Percentiles rank a stretch among this genome's conserved stretches.
These are phyloP conservation scores for Kalmanozyma brasiliensis DNA, from an alignment of 1,284 basidiomycete species.

Conservation along the genomic window DNA sequence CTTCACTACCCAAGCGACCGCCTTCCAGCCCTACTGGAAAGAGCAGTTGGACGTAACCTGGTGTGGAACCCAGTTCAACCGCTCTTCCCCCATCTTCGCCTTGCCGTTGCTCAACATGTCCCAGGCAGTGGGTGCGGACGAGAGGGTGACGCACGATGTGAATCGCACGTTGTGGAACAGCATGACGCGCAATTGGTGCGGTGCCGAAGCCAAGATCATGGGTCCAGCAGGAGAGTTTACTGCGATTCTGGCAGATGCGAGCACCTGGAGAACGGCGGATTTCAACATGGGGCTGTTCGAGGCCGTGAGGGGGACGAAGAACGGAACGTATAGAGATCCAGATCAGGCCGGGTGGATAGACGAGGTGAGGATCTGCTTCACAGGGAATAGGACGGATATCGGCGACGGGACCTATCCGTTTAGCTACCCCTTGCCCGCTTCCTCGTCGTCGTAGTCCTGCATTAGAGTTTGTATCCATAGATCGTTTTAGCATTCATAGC, in stretches of 20 bases:
- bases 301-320: constrained; percentile 28
- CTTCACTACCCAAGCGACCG: constrained; percentile 43
- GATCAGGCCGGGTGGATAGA: constrained; percentile 24
- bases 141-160: constrained; percentile 11
- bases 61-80: constrained; percentile 46
- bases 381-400: constrained; percentile 26
- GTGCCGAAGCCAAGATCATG: constrained; percentile 34
- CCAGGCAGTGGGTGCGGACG: constrained; percentile 7
- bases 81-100: constrained; percentile 40
- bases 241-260: constrained; percentile 38
- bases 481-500: no score
- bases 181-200: constrained; percentile 47
- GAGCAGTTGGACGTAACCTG: constrained; percentile 39
- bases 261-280: constrained; percentile 30
- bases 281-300: constrained; percentile 40
- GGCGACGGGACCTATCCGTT: constrained; percentile 23
- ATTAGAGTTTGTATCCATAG: no score
- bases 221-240: constrained; percentile 29
- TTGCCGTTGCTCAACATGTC: constrained; percentile 45
- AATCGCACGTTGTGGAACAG: constrained; percentile 15
- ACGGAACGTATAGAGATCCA: constrained; percentile 19
- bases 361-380: constrained; percentile 24
- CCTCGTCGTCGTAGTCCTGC: no score
- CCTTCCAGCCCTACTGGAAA: constrained; percentile 48
- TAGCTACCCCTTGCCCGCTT: no score